Evolutionary conservation across 2,329 filamentous ascomycete genomes (phyloP).

Genomic region (Ceratocystis harringtonii): DNA sequence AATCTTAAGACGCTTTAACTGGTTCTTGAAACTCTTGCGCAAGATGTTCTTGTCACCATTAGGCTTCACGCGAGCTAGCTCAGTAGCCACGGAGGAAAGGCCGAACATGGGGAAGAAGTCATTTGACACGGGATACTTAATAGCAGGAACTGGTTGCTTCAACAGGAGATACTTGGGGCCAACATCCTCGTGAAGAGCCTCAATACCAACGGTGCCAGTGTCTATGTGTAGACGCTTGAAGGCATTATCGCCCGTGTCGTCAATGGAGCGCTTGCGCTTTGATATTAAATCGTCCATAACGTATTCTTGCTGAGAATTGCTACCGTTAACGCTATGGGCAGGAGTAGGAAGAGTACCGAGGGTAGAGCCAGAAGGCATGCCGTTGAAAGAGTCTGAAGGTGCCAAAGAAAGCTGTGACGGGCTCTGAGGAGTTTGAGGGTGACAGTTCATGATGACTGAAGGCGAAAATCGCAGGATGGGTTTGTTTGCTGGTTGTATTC

Average conservation of each 20-base stretch:
- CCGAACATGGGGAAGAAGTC: slow-evolving; percentile 47
- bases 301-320: slow-evolving; percentile 26
- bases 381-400: slow-evolving; percentile 37
- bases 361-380: slow-evolving; percentile 34
- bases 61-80: slow-evolving; percentile 47
- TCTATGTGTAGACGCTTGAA: slow-evolving; percentile 49
- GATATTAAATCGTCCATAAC: slow-evolving; percentile 35
- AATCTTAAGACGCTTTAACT: slow-evolving; percentile 48
- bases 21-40: slow-evolving; percentile 53
- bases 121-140: slow-evolving; percentile 25
- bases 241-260: slow-evolving; percentile 40
- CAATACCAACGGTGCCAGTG: slow-evolving; percentile 39
- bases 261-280: slow-evolving; percentile 47
- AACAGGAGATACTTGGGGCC: slow-evolving; percentile 52
- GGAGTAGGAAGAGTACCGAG: slow-evolving; percentile 42
- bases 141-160: slow-evolving; percentile 24
- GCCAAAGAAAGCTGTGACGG: slow-evolving; percentile 46
- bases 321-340: slow-evolving; percentile 47
- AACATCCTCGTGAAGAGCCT: slow-evolving; percentile 50
- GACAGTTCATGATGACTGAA: slow-evolving; percentile 46
- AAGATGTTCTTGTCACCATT: slow-evolving; percentile 53
- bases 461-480: not conserved
- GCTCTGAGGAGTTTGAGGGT: slow-evolving; percentile 53
- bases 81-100: slow-evolving; percentile 40
- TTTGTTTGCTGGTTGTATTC: not conserved